Percentiles rank a stretch among this genome's conserved stretches.
phyloP scores from a whole-genome alignment of 2,329 filamentous ascomycete species.

The Penicillium janthinellum region DNA sequence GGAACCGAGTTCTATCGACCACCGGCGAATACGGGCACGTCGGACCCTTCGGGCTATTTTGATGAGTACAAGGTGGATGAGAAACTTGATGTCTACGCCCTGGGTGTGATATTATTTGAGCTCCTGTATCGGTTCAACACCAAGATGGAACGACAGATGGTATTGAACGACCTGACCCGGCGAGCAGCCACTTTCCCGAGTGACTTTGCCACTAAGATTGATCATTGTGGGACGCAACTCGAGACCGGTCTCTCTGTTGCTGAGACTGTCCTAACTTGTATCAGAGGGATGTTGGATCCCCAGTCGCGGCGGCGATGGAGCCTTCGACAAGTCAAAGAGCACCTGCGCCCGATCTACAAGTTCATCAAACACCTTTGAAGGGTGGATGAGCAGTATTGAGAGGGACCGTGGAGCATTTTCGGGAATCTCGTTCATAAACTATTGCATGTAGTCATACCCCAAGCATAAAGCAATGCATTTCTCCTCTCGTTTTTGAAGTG shows the following conservation, averaged over 20 bases:
- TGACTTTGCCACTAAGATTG: slow-evolving; percentile 43
- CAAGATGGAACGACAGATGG: slow-evolving; percentile 50
- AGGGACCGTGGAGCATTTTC: background rate
- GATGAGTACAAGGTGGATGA: slow-evolving; percentile 44
- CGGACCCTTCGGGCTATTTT: slow-evolving; percentile 12
- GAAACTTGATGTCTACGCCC: slow-evolving; percentile 62
- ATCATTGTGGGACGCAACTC: slow-evolving; percentile 31
- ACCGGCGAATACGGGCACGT: slow-evolving; percentile 29
- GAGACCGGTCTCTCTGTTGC: slow-evolving; percentile 33
- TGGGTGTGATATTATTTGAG: slow-evolving; percentile 66
- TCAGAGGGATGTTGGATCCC: slow-evolving; percentile 46
- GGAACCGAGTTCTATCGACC: slow-evolving; percentile 67
- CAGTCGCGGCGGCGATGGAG: slow-evolving; percentile 40
- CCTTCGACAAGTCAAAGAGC: slow-evolving; percentile 39
- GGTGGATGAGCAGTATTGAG: background rate
- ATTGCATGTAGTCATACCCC: slow-evolving; percentile 14
- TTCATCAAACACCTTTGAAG: slow-evolving; percentile 18
- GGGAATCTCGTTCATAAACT: background rate
- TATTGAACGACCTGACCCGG: slow-evolving; percentile 45
- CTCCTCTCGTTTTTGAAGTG: slow-evolving; percentile 3
- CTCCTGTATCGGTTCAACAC: slow-evolving; percentile 59
- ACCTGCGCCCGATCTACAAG: slow-evolving; percentile 35
- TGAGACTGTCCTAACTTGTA: slow-evolving; percentile 40
- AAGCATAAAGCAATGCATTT: slow-evolving; percentile 19
- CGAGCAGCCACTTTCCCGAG: slow-evolving; percentile 35